A percentile compares a stretch with the other conserved stretches of the same genome.
Evolutionary conservation across 345 rosid species (phyloP).

Genomic region (Turnera subulata): DNA sequence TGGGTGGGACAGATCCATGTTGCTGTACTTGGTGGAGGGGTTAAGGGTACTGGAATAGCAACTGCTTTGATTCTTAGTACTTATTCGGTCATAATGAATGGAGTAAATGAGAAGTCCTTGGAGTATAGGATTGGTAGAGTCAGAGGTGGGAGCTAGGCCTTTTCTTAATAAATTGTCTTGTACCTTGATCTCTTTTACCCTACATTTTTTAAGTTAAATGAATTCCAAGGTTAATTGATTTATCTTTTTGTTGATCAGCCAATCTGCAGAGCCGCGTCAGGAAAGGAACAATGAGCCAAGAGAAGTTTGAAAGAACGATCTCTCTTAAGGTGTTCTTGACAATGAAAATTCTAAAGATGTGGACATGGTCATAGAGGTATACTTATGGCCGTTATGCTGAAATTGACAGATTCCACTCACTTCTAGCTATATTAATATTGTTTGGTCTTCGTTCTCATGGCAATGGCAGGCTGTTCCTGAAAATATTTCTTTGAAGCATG

Average conservation of each 20-base stretch:
- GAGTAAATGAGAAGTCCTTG: slow-evolving; percentile 82
- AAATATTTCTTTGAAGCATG: slow-evolving; percentile 86
- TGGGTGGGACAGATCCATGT: no score
- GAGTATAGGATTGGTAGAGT: slow-evolving; percentile 83
- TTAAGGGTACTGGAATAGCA: slow-evolving; percentile 99
- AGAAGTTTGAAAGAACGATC: slow-evolving; percentile 71
- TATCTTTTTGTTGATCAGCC: slow-evolving; percentile 41
- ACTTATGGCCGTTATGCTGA: no score
- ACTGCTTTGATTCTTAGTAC: slow-evolving; percentile 79
- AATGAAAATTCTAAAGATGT: slow-evolving; percentile 82
- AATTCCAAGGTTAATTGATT: background rate
- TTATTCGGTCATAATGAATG: slow-evolving; percentile 80
- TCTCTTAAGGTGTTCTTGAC: slow-evolving; percentile 71
- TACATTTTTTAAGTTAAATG: slow-evolving; percentile 8
- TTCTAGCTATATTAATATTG: slow-evolving; percentile 9
- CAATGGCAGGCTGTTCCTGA: slow-evolving; percentile 91
- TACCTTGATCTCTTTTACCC: background rate
- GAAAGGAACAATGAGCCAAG: slow-evolving; percentile 76
- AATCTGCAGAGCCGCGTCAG: no score
- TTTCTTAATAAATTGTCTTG: background rate
- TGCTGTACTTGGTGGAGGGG: slow-evolving; percentile 91
- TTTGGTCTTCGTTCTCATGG: slow-evolving; percentile 38
- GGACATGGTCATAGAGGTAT: slow-evolving; percentile 96
- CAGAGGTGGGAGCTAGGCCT: slow-evolving; percentile 46
- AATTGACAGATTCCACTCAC: no score